Conservation (phyloP, 208 protist genomes). For the Naegleria fowleri region DNA sequence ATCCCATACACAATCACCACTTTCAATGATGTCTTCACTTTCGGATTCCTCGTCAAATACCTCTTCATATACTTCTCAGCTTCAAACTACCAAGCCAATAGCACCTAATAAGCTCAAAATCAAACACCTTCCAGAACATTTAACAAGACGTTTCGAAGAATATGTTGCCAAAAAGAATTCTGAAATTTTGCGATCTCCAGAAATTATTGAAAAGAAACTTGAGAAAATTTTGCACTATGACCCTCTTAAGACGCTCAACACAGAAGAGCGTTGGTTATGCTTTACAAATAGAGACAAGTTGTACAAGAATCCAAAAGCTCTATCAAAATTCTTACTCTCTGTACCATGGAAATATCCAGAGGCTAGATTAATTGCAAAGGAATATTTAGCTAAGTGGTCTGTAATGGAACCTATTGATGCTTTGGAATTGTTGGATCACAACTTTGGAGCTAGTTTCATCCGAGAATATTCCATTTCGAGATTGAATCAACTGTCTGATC, state of each 20-base stretch:
- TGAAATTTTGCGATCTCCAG: neutral
- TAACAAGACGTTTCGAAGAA: neutral
- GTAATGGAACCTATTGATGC: constrained; percentile 58
- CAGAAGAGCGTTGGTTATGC: neutral
- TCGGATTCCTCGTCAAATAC: neutral
- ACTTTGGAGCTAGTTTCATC: neutral
- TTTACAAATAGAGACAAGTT: neutral
- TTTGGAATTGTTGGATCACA: constrained; percentile 66
- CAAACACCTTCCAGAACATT: neutral
- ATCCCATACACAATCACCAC: neutral
- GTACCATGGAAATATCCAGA: constrained; percentile 61
- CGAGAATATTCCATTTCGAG: constrained; percentile 52
- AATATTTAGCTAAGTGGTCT: constrained; percentile 52
- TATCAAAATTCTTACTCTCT: constrained; percentile 63
- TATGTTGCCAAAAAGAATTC: constrained; percentile 1
- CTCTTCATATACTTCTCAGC: neutral
- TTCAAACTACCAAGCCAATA: neutral
- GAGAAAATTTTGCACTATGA: constrained; percentile 4
- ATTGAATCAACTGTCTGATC: constrained; percentile 57
- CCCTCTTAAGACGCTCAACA: neutral
- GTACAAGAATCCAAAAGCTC: constrained; percentile 42
- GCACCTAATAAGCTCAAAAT: neutral
- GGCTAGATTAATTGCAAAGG: constrained; percentile 58
- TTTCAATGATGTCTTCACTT: neutral
- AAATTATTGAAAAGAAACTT: neutral